Conservation (phyloP, 192 early-diverging fungal species). For the Umbelopsis vinacea region DNA sequence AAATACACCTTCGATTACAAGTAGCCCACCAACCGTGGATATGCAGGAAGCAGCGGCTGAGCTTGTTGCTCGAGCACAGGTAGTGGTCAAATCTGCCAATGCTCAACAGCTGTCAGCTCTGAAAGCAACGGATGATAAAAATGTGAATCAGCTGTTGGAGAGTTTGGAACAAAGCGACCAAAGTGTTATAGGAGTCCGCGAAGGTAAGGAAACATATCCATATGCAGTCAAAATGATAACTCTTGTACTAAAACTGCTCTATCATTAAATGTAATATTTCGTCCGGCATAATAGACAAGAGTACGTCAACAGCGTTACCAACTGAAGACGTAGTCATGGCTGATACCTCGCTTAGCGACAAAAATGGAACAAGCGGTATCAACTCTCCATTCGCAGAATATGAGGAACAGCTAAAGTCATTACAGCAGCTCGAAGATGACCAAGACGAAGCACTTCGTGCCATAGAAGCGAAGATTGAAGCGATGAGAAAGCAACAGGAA, state of each 20-base stretch:
- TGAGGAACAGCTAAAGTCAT: conserved; percentile 7
- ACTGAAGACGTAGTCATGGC: too few relatives aligned
- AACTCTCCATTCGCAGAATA: not conserved
- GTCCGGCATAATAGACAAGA: too few relatives aligned
- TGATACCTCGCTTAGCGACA: too few relatives aligned
- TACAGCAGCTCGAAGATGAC: not conserved
- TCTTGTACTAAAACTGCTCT: too few relatives aligned
- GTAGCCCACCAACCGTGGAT: not conserved
- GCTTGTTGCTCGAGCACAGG: not conserved
- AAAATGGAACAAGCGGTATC: not conserved
- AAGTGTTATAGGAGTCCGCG: not conserved
- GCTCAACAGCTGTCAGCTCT: not conserved
- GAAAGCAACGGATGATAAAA: not conserved
- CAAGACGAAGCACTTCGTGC: not conserved
- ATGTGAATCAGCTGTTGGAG: not conserved
- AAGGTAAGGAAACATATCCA: not conserved
- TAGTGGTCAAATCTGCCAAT: not conserved
- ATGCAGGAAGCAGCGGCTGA: not conserved
- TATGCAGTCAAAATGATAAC: not conserved
- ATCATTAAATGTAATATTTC: too few relatives aligned
- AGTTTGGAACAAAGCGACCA: not conserved
- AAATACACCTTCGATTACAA: not conserved
- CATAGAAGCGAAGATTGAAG: conserved; percentile 3
- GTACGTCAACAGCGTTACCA: too few relatives aligned
- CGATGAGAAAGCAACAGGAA: conserved; percentile 15